These are phyloP conservation scores for Trametes sanguinea DNA, from an alignment of 768 basidiomycete species.

Conservation along the genomic window DNA sequence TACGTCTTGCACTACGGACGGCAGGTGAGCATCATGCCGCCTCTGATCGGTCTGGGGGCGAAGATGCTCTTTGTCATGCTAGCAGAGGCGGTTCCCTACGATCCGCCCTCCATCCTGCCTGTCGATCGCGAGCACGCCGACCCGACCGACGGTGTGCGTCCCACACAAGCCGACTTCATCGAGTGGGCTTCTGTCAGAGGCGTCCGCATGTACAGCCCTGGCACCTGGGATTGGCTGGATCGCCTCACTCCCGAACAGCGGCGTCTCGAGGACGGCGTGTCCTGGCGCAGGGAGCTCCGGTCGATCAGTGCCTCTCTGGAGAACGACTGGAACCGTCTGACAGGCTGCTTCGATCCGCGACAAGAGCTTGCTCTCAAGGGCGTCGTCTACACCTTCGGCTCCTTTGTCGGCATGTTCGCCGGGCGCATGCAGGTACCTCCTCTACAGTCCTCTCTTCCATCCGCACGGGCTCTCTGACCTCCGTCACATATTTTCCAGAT, in stretches of 20 bases:
- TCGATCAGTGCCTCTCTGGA: conserved; percentile 52
- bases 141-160: conserved; percentile 32
- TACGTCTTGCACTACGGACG: conserved; percentile 26
- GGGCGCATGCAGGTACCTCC: conserved; percentile 59
- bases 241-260: conserved; percentile 27
- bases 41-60: conserved; percentile 58
- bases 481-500: conserved; percentile 29
- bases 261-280: conserved; percentile 28
- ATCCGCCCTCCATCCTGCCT: conserved; percentile 35
- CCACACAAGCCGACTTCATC: conserved; percentile 60
- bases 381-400: conserved; percentile 49
- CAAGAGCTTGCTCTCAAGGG: conserved; percentile 33
- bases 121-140: conserved; percentile 32
- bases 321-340: conserved; percentile 56
- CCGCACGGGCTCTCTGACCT: background rate
- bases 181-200: conserved; percentile 42
- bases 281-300: conserved; percentile 28
- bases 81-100: conserved; percentile 47
- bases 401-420: conserved; percentile 59
- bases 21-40: conserved; percentile 34
- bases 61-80: conserved; percentile 64
- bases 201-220: conserved; percentile 35
- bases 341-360: conserved; percentile 46
- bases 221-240: conserved; percentile 32
- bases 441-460: conserved; percentile 17